Evolutionary conservation across 2,329 filamentous ascomycete genomes (phyloP).

Genomic region (Neofusicoccum laricinum): DNA sequence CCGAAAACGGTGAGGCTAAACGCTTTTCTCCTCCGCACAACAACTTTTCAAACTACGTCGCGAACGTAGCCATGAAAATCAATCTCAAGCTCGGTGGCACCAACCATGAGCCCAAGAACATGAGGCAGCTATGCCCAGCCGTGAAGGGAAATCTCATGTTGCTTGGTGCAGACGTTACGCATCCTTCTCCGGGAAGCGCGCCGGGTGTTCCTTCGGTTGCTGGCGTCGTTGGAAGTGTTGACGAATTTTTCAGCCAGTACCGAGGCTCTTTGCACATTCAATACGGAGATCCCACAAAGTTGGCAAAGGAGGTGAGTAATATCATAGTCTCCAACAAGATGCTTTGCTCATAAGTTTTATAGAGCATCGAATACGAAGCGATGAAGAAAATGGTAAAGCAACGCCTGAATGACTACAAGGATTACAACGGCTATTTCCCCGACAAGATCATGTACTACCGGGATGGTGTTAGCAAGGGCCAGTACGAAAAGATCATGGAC

Average conservation of each 20-base stretch:
- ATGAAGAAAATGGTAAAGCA: no score
- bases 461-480: no score
- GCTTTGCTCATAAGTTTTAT: no score
- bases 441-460: no score
- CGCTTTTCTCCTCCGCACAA: no score
- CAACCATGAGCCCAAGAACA: neutral
- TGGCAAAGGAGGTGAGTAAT: slow-evolving; percentile 10
- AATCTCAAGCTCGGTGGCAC: neutral
- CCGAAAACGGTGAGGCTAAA: no score
- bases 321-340: no score
- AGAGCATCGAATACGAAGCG: no score
- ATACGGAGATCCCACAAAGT: neutral
- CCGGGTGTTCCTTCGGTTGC: slow-evolving; percentile 37
- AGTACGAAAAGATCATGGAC: neutral
- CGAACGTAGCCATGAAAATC: slow-evolving; percentile 2
- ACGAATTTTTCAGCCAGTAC: slow-evolving; percentile 29
- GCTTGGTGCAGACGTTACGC: slow-evolving; percentile 44
- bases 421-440: no score
- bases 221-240: slow-evolving; percentile 40
- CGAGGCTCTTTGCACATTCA: slow-evolving; percentile 38
- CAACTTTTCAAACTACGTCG: neutral
- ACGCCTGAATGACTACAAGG: no score
- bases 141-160: slow-evolving; percentile 32
- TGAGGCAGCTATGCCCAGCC: neutral
- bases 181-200: slow-evolving; percentile 29